Evolutionary conservation across 2,329 filamentous ascomycete species (phyloP), one percentile per base, ranked within the genome.

Genomic region (Cadophora malorum): DNA sequence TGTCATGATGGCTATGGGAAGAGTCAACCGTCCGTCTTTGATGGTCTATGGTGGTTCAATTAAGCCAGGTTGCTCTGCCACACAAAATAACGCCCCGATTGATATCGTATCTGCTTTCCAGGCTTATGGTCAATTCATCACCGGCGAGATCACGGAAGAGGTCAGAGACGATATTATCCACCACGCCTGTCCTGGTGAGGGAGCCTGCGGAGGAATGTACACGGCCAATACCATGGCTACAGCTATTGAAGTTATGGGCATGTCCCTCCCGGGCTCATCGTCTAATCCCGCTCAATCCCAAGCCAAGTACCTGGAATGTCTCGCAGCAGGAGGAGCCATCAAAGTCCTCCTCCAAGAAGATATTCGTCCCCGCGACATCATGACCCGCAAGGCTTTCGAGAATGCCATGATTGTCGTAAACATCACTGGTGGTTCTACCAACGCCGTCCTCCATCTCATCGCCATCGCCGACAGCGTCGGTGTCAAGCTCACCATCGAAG

Each of bases 21-120:
- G 96, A 74, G 89, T 97, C 73, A 98, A 99, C 84, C 86, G 96
- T 58, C 96, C 96, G 35, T 94, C 92, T 75, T 85, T 99, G 78
- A 99, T 99, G 96, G 92, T 99, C 35, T 99, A 99, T 78, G 96
- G 96, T 74, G 96, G 96, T 60, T 94, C 92, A 52, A 99, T 98
- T 79, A 90, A 92, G 79, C 93, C 96, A 47, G 96, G 96, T 58
- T 97, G 94, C 82, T 92, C 91, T 66, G 86, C 84, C 76, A 86
- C 86, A 62, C 92, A 94, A 74, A 85, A 91, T 72, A 90, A 91
- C 77, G 86, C 88, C 65, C 83, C 90, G 67, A 93, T 97, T 74
- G 95, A 99, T 79, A 97, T 99, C 64, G 92, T 99, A 69, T 97
- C 94, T 61, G 96, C 96, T 53, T 99, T 99, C 88, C 96, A 99